Base-by-base conservation (phyloP, 257 asterid genomes). In the Primulina tabacum region DNA sequence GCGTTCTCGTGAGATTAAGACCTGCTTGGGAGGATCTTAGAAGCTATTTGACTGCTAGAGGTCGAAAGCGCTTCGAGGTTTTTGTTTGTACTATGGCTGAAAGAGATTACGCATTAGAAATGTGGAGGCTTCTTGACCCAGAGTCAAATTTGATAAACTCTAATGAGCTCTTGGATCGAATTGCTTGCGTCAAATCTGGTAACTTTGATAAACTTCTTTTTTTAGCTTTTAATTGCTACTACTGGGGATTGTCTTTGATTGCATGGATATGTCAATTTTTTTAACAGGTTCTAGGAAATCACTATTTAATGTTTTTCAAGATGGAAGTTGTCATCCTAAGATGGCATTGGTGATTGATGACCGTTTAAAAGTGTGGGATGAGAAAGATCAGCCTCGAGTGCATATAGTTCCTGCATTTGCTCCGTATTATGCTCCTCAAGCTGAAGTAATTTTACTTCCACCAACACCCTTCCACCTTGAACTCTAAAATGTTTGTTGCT, bases 81-180 rank as follows among this genome's bases (percentile, higher is more conserved):
- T 93, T 86, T 85, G 98, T 93, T 76, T 93, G 98, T 86, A 93
- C 98, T 33, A 93, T 93, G 98, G 98, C 98, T 40, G 98, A 93
- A 80, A 86, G 96, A 80, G 97, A 93, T 80, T 93, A 93, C 77
- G 98, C 98, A 59, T 69, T 93, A 77, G 98, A 93, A 82, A 93
- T 93, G 98, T 93, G 98, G 98, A 89, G 98, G 79, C 97, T 93
- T 77, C 97, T 93, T 72, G 98, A 93, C 76, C 97, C 98, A 20
- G 97, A 88, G 52, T 93, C 95, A 61, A 90, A 86, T 79, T 85
- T 93, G 85, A 90, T 93, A 74, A 78, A 77, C 82, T 74, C 83
- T 11, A 85, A 80, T 79, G 91, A 89, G 80, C 86, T 89, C 67
- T 77, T 89, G 86, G 86, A 87, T 65, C 98, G 97, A 30, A 87